Evolutionary conservation across 768 basidiomycete species (phyloP), one percentile per base, ranked within the genome.

Genomic region (Macrocybe gigantea): DNA sequence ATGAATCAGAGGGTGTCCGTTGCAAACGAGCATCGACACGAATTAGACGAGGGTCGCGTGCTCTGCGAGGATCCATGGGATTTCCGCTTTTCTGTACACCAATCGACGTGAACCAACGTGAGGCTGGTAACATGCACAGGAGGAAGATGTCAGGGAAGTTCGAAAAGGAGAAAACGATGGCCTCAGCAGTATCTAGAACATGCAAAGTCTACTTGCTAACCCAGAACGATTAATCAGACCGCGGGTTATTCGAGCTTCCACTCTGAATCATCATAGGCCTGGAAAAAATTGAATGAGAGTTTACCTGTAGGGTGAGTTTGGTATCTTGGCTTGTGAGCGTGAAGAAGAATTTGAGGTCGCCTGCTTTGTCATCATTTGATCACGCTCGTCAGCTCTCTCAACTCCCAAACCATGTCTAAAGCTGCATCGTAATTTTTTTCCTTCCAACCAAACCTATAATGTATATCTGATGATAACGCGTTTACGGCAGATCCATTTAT

Each of bases 121-220:
- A 10, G 30, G 3, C 32, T 8, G 35, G 11, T 34, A 22, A 34
- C 29, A 11, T 41, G 8, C 29, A 13, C 15, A 10, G 29, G 32
- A 8, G 8, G 29, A 32, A 33, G 33, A 11, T 50, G 46, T 41
- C 33, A 41, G 35, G 33, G 45, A 34, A 38, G 15, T 13, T 47
- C 8, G 12, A 50, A 41, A 35, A 31, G 10, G 15, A 30, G 41
- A 38, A 44, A 34, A 35, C 35, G 34, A 62, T 61, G 52, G 71
- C 69, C 67, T 92, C 89, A 93, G 88, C 80, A 93, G 89, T 93
- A 93, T 92, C 89, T 82, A 75, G 88, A 89, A 88, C 87, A 80
- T 71, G 72, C 59, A 51, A 61, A 69, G 87, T 91, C 89, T 78
- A 73, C 88, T 77, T 61, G 53, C 77, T 77, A 70, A 86, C 83